Evolutionary conservation across 768 basidiomycete genomes (phyloP).

Genomic region (Mycena indigotica): DNA sequence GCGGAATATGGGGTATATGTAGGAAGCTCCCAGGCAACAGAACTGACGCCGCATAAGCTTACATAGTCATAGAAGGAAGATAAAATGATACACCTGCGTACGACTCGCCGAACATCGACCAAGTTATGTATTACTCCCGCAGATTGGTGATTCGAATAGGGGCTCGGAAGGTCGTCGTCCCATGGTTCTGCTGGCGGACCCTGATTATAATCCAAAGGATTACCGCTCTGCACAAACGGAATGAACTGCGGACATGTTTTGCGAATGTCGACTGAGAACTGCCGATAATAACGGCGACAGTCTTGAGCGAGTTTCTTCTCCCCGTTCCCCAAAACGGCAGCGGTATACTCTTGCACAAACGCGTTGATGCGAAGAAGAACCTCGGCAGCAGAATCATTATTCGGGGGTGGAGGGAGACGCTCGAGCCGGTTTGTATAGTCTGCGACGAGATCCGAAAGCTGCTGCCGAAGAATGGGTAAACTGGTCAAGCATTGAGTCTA

Average conservation of each 20-base stretch:
- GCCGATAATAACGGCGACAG: constrained; percentile 34
- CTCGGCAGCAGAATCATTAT: constrained; percentile 46
- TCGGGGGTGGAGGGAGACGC: constrained; percentile 38
- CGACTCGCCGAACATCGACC: constrained; percentile 35
- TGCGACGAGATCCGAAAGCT: constrained; percentile 37
- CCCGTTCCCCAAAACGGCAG: constrained; percentile 33
- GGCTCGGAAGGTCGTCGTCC: constrained; percentile 1
- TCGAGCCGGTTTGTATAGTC: constrained; percentile 33
- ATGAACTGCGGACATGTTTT: constrained; percentile 44
- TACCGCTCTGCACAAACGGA: constrained; percentile 13
- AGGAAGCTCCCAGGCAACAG: constrained; percentile 46
- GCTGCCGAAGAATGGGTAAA: constrained; percentile 45
- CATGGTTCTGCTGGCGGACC: constrained; percentile 1
- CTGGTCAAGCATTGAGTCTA: constrained; percentile 34
- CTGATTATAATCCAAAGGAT: neutral
- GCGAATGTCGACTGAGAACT: constrained; percentile 38
- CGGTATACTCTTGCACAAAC: constrained; percentile 46
- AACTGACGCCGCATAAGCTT: constrained; percentile 27
- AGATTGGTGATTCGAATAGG: too few species aligned
- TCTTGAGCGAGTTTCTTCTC: constrained; percentile 40
- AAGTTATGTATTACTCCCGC: too few species aligned
- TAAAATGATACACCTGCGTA: constrained; percentile 33
- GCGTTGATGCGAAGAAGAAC: constrained; percentile 44
- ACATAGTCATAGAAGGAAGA: neutral
- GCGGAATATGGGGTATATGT: constrained; percentile 43